Conservation (phyloP, 441 rosid species). For the Lepidium campestre region DNA sequence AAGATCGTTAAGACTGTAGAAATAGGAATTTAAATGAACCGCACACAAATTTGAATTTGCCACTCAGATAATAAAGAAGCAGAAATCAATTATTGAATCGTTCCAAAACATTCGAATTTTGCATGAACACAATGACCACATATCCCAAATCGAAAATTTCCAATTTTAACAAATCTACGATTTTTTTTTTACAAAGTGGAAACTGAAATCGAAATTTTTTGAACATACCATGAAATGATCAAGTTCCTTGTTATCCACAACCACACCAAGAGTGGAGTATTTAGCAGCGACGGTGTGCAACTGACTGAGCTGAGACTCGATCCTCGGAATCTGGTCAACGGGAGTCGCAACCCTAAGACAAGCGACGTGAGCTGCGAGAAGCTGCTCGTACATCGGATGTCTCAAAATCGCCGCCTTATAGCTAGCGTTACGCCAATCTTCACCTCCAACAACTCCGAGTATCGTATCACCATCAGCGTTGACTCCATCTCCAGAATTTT, state of each 20-base stretch:
- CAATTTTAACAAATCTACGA: neutral
- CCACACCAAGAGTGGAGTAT: conserved; percentile 68
- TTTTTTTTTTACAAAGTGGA: neutral
- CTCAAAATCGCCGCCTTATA: conserved; percentile 72
- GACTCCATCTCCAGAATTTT: conserved; percentile 38
- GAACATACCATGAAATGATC: conserved; percentile 84
- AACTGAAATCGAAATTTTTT: neutral
- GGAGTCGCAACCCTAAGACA: conserved; percentile 94
- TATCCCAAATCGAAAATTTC: neutral
- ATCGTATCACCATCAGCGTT: conserved; percentile 29
- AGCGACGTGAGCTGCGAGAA: conserved; percentile 85
- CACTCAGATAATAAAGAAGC: neutral
- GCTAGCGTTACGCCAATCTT: conserved; percentile 77
- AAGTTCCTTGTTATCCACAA: conserved; percentile 73
- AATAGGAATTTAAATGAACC: neutral
- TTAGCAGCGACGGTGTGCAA: conserved; percentile 78
- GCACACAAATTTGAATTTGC: neutral
- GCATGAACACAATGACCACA: neutral
- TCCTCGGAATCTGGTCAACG: conserved; percentile 93
- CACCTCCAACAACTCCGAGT: conserved; percentile 47
- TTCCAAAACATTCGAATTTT: neutral
- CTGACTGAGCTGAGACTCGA: conserved; percentile 91
- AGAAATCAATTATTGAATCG: neutral
- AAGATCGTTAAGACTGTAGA: neutral
- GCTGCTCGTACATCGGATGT: conserved; percentile 93